Evolutionary conservation across 2,329 filamentous ascomycete species (phyloP).

Genomic region (Fusarium beomiforme): DNA sequence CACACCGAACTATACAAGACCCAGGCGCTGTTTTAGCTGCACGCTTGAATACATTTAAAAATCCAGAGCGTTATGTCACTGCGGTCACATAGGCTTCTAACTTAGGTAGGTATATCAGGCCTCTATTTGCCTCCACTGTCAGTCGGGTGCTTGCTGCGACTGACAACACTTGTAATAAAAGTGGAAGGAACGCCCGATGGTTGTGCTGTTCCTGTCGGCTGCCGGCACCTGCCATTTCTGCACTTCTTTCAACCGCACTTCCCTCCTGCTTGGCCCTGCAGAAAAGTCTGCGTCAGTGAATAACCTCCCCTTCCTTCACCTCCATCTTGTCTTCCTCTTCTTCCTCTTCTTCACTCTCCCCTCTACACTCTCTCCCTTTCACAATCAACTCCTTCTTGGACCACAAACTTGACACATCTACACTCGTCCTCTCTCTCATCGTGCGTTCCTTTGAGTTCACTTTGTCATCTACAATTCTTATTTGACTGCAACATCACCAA

Average conservation of each 20-base stretch:
- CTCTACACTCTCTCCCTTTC: slow-evolving; percentile 13
- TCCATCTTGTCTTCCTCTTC: slow-evolving; percentile 24
- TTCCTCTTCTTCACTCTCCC: slow-evolving; percentile 21
- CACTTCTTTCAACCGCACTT: slow-evolving; percentile 39
- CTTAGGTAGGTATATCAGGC: too few species aligned
- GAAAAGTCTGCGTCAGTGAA: slow-evolving; percentile 39
- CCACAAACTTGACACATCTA: slow-evolving; percentile 33
- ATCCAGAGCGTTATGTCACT: neutral
- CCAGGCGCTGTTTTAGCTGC: neutral
- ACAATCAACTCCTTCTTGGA: slow-evolving; percentile 32
- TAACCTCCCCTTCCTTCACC: slow-evolving; percentile 37
- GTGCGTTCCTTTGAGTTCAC: slow-evolving; percentile 41
- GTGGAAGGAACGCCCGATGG: slow-evolving; percentile 16
- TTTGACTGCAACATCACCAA: slow-evolving; percentile 13
- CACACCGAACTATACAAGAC: neutral
- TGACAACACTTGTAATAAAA: neutral
- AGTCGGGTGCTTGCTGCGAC: slow-evolving; percentile 19
- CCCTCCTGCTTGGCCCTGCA: slow-evolving; percentile 34
- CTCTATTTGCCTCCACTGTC: slow-evolving; percentile 4
- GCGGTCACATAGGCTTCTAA: neutral
- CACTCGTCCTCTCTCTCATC: slow-evolving; percentile 45
- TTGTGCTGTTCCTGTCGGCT: slow-evolving; percentile 28
- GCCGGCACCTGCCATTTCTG: slow-evolving; percentile 21
- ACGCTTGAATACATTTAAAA: neutral
- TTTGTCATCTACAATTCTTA: slow-evolving; percentile 42